Conservation (phyloP, 2,329 filamentous ascomycete species). For the Fusarium sp. region DNA sequence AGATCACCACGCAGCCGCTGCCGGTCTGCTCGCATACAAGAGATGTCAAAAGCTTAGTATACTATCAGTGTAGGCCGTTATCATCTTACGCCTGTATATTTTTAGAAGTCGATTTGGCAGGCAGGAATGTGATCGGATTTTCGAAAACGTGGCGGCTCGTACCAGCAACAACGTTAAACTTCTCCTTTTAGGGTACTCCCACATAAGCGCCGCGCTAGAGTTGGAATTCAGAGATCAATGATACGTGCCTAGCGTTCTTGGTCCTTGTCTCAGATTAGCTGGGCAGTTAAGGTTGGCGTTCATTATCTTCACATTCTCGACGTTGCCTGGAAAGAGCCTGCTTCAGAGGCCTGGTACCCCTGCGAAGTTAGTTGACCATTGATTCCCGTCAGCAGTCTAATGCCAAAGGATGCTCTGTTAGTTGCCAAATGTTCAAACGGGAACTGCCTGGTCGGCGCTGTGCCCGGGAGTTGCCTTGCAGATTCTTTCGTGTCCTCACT, state of each 20-base stretch:
- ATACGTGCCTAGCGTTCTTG: background rate
- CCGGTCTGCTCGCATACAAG: background rate
- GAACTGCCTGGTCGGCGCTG: no score
- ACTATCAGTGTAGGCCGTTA: no score
- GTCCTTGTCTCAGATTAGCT: background rate
- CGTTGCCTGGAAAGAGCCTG: no score
- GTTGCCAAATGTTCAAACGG: no score
- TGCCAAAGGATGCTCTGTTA: no score
- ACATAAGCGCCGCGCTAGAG: constrained; percentile 2
- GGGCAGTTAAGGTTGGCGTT: background rate
- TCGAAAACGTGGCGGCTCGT: constrained; percentile 6
- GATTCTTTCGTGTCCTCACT: no score
- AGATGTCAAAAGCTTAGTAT: background rate
- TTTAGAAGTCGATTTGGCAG: background rate
- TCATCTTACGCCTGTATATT: no score
- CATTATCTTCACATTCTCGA: background rate
- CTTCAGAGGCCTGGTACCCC: no score
- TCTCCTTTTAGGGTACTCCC: background rate
- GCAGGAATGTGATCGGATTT: constrained; percentile 1
- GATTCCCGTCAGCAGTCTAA: no score
- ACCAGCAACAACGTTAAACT: background rate
- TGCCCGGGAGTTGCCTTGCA: no score
- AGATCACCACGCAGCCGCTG: background rate
- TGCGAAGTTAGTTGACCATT: no score
- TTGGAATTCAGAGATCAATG: constrained; percentile 4